Conservation (phyloP, 1,139 yeast genomes). For the Diutina scorzettiae region DNA sequence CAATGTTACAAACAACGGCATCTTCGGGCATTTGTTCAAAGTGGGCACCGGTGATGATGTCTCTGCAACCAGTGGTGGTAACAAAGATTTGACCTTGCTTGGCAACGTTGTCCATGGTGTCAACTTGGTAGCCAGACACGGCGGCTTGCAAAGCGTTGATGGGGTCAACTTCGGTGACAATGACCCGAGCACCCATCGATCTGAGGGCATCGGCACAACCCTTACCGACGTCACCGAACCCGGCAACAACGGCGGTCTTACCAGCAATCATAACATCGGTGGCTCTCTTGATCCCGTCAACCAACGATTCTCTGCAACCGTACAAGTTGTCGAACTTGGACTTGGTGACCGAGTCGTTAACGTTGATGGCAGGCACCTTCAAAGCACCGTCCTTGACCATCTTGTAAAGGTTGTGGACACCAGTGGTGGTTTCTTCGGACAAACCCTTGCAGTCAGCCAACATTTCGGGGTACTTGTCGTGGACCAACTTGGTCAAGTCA, state of each 20-base stretch:
- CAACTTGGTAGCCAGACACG: constrained; percentile 97
- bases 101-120: constrained; percentile 93
- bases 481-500: constrained; percentile 93
- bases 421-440: constrained; percentile 99
- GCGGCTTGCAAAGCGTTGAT: constrained; percentile 99
- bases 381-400: constrained; percentile 82
- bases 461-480: constrained; percentile 98
- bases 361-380: constrained; percentile 99
- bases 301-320: constrained; percentile 98
- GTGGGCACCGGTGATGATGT: constrained; percentile 85
- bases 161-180: constrained; percentile 97
- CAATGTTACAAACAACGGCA: constrained; percentile 99
- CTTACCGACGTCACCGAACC: constrained; percentile 99
- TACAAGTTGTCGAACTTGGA: constrained; percentile 98
- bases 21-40: constrained; percentile 95
- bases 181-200: constrained; percentile 99
- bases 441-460: constrained; percentile 90
- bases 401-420: constrained; percentile 98
- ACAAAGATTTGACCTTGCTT: constrained; percentile 93
- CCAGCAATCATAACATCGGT: constrained; percentile 99
- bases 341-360: constrained; percentile 98
- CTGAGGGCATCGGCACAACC: constrained; percentile 99
- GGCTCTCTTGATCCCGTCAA: constrained; percentile 99
- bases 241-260: constrained; percentile 98
- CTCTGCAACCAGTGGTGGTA: constrained; percentile 99